Percentiles rank a stretch among this genome's conserved stretches.
These are phyloP conservation scores for Diaporthe caulivora DNA, from an alignment of 2,329 filamentous ascomycete species.

Conservation along the genomic window DNA sequence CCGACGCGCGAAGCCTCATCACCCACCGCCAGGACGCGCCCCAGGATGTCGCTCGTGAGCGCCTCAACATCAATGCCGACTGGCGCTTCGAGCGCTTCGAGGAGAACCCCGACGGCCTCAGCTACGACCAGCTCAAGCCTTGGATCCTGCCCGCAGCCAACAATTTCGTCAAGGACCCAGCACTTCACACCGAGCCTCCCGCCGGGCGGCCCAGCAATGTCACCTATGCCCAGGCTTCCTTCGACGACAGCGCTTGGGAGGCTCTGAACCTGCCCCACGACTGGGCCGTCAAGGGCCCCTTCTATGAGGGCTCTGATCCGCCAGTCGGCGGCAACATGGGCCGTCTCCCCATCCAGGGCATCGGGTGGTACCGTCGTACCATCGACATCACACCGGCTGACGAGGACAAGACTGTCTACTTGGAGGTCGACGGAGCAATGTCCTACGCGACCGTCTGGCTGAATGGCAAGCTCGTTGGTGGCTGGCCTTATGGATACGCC, in stretches of 20 bases:
- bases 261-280: slow-evolving; percentile 59
- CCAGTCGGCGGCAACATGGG: slow-evolving; percentile 55
- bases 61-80: slow-evolving; percentile 24
- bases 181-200: slow-evolving; percentile 6
- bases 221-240: slow-evolving; percentile 14
- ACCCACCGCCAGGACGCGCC: background rate
- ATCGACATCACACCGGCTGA: slow-evolving; percentile 50
- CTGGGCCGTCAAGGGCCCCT: slow-evolving; percentile 62
- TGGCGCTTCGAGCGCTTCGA: slow-evolving; percentile 25
- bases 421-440: slow-evolving; percentile 66
- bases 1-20: background rate
- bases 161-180: slow-evolving; percentile 8
- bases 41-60: background rate
- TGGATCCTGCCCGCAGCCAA: slow-evolving; percentile 22
- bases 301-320: slow-evolving; percentile 46
- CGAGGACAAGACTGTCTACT: slow-evolving; percentile 53
- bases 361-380: slow-evolving; percentile 64
- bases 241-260: slow-evolving; percentile 56
- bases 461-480: slow-evolving; percentile 61
- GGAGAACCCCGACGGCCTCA: slow-evolving; percentile 16
- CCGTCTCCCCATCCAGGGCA: slow-evolving; percentile 61
- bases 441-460: slow-evolving; percentile 64
- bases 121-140: slow-evolving; percentile 13
- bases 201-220: background rate
- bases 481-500: slow-evolving; percentile 64